Evolutionary conservation across 768 basidiomycete species (phyloP).

Genomic region (Baorangia bicolor): DNA sequence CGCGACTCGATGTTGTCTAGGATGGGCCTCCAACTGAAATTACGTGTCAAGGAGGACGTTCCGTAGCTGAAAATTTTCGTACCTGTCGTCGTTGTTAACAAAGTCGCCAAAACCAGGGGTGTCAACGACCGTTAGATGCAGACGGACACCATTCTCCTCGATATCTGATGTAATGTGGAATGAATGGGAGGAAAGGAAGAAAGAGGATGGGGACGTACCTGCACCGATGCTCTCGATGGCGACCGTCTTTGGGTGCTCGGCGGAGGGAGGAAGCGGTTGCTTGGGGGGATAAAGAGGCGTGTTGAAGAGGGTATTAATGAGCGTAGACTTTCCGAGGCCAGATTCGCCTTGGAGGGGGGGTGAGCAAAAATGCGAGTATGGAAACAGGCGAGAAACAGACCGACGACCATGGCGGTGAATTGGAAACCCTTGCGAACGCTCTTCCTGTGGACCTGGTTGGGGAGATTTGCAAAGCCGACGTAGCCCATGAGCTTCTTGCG

Average conservation of each 20-base stretch:
- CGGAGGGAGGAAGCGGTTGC: conserved; percentile 77
- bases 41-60: conserved; percentile 16
- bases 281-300: conserved; percentile 92
- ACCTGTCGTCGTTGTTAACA: conserved; percentile 99
- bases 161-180: conserved; percentile 66
- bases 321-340: conserved; percentile 96
- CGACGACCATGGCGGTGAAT: conserved; percentile 99
- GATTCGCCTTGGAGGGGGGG: conserved; percentile 74
- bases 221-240: conserved; percentile 98
- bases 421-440: conserved; percentile 98
- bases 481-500: conserved; percentile 96
- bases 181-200: conserved; percentile 2
- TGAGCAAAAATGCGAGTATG: conserved; percentile 11
- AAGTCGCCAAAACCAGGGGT: conserved; percentile 99
- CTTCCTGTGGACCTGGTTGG: conserved; percentile 99
- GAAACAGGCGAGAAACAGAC: conserved; percentile 50
- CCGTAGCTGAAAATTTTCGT: conserved; percentile 22
- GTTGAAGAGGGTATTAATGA: conserved; percentile 99
- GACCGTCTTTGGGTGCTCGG: conserved; percentile 89
- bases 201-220: conserved; percentile 48
- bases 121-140: conserved; percentile 98
- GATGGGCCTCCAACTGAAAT: conserved; percentile 91
- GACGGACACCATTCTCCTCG: conserved; percentile 95
- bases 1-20: conserved; percentile 97
- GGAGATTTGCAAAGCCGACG: conserved; percentile 95